Evolutionary conservation across 2,329 filamentous ascomycete species (phyloP), one percentile per base, ranked within the genome.

Genomic region (Fusarium sp.): DNA sequence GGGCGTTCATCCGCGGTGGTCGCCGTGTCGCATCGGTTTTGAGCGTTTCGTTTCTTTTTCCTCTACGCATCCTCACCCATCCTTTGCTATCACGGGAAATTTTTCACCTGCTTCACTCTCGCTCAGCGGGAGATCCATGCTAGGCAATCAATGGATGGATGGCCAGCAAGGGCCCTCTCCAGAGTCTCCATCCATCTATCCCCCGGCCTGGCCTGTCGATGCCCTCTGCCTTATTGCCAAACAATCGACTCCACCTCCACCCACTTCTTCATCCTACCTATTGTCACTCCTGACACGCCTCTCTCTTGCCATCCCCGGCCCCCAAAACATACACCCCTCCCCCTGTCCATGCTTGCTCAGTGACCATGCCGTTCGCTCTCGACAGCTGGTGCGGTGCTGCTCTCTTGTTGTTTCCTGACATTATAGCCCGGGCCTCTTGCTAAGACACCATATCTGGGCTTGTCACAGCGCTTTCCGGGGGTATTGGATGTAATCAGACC

Each of bases 221-320:
- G 62, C 50, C 58, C 72, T 77, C 61, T 78, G 74, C 77, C 74
- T 79, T 78, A 78, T 78, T 78, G 63, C 67, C 72, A 78, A 78
- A 77, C 77, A 52, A 64, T 69, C 54, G 67, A 70, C 74, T 67
- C 74, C 75, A 77, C 74, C 61, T 74, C 61, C 68, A 58, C 70
- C 69, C 67, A 68, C 71, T 72, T 72, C 65, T 70, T 71, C 45
- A 69, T 72, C 62, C 58, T 59, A 23, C 62, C 58, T 63, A 23
- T 54, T 56, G 18, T 52, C 30, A 25, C 48, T 68, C 71, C 64
- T 58, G 48, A 63, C 70, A 71, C 68, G 39, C 63, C 64, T 67
- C 68, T 52, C 25, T 45, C 23, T 67, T 45, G 37, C 25, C 39
- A 23, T 72, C 65, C 73, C 71, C 60, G 70, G 64, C 48, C 27